Evolutionary conservation across 1,284 basidiomycete species (phyloP).

Genomic region (Ceratobasidium sp.): DNA sequence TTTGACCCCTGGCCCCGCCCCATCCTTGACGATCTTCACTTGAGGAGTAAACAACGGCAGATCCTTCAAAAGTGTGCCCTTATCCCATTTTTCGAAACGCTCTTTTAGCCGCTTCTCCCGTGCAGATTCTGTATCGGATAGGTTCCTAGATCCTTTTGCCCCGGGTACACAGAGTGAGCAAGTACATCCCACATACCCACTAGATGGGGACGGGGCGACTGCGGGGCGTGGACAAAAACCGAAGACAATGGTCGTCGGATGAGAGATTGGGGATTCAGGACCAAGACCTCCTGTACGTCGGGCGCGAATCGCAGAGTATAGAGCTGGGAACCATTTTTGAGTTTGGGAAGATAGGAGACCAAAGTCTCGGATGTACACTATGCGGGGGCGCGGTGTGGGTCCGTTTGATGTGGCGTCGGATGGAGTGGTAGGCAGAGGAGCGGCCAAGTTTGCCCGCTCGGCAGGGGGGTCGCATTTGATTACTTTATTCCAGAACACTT

Average conservation of each 20-base stretch:
- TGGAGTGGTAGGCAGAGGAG: conserved; percentile 48
- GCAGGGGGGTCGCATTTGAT: conserved; percentile 61
- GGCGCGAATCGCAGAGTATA: conserved; percentile 76
- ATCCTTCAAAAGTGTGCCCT: neutral
- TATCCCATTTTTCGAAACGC: neutral
- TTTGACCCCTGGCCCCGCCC: too few relatives aligned
- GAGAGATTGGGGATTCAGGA: conserved; percentile 55
- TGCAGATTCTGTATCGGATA: neutral
- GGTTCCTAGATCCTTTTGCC: neutral
- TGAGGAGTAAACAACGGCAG: neutral
- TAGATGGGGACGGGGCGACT: neutral
- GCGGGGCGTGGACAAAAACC: conserved; percentile 61
- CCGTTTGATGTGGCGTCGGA: neutral
- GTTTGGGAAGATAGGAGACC: conserved; percentile 74
- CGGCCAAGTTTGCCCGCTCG: too few relatives aligned
- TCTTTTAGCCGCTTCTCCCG: neutral
- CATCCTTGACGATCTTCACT: neutral
- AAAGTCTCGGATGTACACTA: conserved; percentile 84
- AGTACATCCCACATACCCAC: neutral
- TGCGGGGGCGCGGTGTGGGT: conserved; percentile 59
- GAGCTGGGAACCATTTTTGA: conserved; percentile 77
- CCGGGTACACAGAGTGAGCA: neutral
- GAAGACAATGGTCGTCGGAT: conserved; percentile 81
- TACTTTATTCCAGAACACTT: neutral
- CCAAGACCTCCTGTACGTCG: conserved; percentile 62